Evolutionary conservation across 352 stramenopile species (phyloP), one percentile per base, ranked within the genome.

Genomic region (Phytophthora quininea): DNA sequence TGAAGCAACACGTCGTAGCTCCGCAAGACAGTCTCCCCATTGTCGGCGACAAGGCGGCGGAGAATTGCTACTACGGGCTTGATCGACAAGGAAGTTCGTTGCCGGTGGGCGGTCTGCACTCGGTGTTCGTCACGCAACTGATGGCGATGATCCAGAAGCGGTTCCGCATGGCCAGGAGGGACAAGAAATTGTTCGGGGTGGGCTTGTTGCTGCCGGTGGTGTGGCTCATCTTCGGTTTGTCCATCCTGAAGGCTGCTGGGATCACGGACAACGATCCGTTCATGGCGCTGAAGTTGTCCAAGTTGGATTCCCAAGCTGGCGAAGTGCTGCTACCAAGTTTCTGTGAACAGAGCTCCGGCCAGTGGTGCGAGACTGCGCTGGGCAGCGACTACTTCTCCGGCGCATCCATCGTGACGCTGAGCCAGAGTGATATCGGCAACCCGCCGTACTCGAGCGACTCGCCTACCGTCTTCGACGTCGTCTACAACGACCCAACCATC

Each of bases 381-480:
- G 35, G 51, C 2, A 69, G 35, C 49, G 49, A 45, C 12, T 74
- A 70, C 38, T 77, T 73, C 40, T 62, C 62, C 7, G 67, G 61
- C 32, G 71, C 63, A 7, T 56, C 59, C 8, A 55, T 71, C 4
- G 51, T 64, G 32, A 50, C 27, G 7, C 46, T 69, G 27, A 64
- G 42, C 27, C 24, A 55, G 15, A 35, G 61, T 19, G 54, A 61
- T 7, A 64, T 74, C 14, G 67, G 42, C 8, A 62, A 56, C 24
- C 56, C 58, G 7, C 59, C 65, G 24, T 73, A 69, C 24, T 52
- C 54, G 9, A 69, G 52, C n/a, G 45, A 73, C 45, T 81, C 67
- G 10, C 77, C 80, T 15, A 85, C 67, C 4, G 77, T 85, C 5
- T 86, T 89, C 51, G 56, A 61, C n/a, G 53, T 84, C 0, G 40